Evolutionary conservation across 2,329 filamentous ascomycete species (phyloP), one percentile per base, ranked within the genome.

Genomic region (Penicillium verrucosum): DNA sequence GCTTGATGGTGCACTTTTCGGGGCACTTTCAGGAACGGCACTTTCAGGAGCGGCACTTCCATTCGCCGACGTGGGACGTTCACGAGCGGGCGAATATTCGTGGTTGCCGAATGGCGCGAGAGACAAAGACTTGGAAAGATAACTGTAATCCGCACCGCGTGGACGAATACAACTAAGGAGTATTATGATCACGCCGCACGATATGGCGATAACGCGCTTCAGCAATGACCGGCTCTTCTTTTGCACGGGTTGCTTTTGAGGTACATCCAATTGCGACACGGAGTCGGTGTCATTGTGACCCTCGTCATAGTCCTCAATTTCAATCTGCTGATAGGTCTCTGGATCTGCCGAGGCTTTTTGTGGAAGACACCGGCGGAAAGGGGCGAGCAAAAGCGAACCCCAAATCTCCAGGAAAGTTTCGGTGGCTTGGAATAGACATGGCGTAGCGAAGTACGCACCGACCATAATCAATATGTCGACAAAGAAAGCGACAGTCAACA

Each of bases 271-370:
- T n/a, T 57, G 45, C n/a, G 51, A 50, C 16, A 53, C 56, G 2
- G 56, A 62, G 21, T 64, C 62, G 16, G 38, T 48, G 16, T 46
- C 44, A 6, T 62, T 49, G 12, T 61, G 48, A 40, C 32, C 37
- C 2, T 50, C 53, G n/a, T 63, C 59, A 30, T 61, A 63, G 51
- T 63, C 62, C 36, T 63, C 59, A 12, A 63, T 40, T 5, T 58
- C 51, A 36, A 63, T 58, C 30, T 60, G 55, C 42, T 65, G 61
- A 42, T 65, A 62, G 11, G 51, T 37, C 34, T 59, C 61, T n/a
- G 59, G 58, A 21, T 65, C 61, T 16, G 54, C 51, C 6, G 57
- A 18, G 14, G 23, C 25, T 21, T 54, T 51, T 30, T 16, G 21
- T 16, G n/a, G 32, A 41, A 52, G 48, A 8, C 3, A 54, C 25